These are phyloP conservation scores for Colletotrichum tofieldiae DNA, from an alignment of 2,329 filamentous ascomycete genomes.

Conservation along the genomic window DNA sequence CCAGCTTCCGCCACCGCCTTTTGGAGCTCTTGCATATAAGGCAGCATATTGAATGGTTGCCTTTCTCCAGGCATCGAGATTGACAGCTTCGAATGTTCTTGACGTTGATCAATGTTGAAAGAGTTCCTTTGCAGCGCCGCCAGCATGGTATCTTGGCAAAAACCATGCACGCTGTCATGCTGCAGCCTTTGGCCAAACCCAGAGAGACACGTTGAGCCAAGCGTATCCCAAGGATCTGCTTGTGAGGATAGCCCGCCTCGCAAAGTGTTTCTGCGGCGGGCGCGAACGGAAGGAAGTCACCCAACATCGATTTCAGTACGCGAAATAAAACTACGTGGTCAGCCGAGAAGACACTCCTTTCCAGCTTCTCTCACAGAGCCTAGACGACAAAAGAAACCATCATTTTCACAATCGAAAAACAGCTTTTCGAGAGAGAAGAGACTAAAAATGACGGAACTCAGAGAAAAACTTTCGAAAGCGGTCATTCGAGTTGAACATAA, in stretches of 20 bases:
- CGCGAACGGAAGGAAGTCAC: background rate
- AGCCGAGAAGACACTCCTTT: background rate
- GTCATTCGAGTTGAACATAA: background rate
- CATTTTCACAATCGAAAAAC: background rate
- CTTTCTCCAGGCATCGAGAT: background rate
- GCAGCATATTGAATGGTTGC: background rate
- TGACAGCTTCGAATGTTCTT: background rate
- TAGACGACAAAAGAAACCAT: background rate
- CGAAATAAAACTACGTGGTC: background rate
- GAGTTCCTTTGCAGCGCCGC: background rate
- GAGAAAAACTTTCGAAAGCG: background rate
- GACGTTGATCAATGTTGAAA: background rate
- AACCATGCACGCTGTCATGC: background rate
- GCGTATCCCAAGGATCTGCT: background rate
- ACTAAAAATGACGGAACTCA: background rate
- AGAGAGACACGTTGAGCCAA: background rate
- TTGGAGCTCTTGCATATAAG: background rate
- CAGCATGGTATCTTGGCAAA: background rate
- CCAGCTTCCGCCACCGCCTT: background rate
- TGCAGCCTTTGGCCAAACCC: background rate
- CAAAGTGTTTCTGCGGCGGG: background rate
- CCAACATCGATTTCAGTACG: background rate
- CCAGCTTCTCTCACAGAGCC: background rate
- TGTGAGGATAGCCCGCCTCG: background rate
- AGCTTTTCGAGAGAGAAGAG: background rate